Base-by-base conservation (phyloP, 2,329 filamentous ascomycete species). In the Xylaria sp. region DNA sequence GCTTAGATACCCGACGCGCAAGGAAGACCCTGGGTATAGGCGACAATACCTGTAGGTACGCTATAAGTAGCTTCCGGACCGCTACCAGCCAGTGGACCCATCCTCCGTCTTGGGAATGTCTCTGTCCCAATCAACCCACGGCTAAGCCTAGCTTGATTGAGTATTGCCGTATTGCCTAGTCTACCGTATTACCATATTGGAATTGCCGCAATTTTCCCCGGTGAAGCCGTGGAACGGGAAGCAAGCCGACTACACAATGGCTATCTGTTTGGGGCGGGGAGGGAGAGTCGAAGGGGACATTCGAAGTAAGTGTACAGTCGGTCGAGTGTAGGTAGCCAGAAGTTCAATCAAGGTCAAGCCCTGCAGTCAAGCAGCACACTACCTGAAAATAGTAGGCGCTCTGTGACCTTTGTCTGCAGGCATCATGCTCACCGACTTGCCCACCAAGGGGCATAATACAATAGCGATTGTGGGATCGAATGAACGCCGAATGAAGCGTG, bases 61-160 rank as follows among this genome's bases (percentile, higher is more conserved):
- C n/a, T n/a, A n/a, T n/a, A n/a, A n/a, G n/a, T n/a, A n/a, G n/a
- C n/a, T n/a, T n/a, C n/a, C n/a, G n/a, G n/a, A n/a, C n/a, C n/a
- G n/a, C n/a, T n/a, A n/a, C n/a, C n/a, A n/a, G n/a, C 8, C 41
- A 19, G 59, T 58, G 47, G 54, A 23, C n/a, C 51, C 5, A 31
- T 54, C 44, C 49, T 59, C 37, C 33, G 35, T 31, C 35, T 48
- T 35, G 54, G 48, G 54, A 47, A 52, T 46, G 17, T 52, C 38
- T 29, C 13, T 29, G 25, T 31, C 1, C 29, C 43, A 48, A 43
- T 33, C 25, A 54, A 17, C n/a, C n/a, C n/a, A n/a, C n/a, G n/a
- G n/a, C n/a, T n/a, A n/a, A n/a, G n/a, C n/a, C n/a, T n/a, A 31
- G 19, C n/a, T 21, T 44, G n/a, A n/a, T n/a, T n/a, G n/a, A n/a